Conservation (phyloP, 2,329 filamentous ascomycete genomes). For the Trichoderma atrobrunneum region DNA sequence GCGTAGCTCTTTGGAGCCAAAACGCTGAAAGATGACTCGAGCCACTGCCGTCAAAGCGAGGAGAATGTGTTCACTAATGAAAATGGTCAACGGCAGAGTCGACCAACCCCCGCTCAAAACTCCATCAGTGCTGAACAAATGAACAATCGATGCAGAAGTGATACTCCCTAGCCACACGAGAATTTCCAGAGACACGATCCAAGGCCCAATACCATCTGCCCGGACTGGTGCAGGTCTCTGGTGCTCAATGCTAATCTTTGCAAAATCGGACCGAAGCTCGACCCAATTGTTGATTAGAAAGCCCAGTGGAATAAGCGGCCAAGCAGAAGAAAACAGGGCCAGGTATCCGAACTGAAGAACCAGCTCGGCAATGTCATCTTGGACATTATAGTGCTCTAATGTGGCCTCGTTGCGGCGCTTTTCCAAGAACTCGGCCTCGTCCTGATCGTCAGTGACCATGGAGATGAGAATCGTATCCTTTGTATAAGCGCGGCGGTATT, state of each 20-base stretch:
- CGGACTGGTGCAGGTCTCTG: slow-evolving; percentile 67
- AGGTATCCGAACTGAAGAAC: slow-evolving; percentile 73
- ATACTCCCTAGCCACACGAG: slow-evolving; percentile 71
- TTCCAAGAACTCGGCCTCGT: slow-evolving; percentile 62
- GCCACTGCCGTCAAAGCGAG: slow-evolving; percentile 53
- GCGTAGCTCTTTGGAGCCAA: slow-evolving; percentile 42
- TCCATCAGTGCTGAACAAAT: slow-evolving; percentile 63
- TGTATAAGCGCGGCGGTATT: slow-evolving; percentile 35
- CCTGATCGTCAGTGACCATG: slow-evolving; percentile 53
- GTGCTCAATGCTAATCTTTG: slow-evolving; percentile 73
- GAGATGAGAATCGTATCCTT: slow-evolving; percentile 46
- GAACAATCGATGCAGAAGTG: slow-evolving; percentile 68
- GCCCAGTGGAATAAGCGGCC: slow-evolving; percentile 69
- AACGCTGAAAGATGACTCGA: slow-evolving; percentile 35
- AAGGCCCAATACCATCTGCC: slow-evolving; percentile 71
- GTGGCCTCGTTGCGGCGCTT: slow-evolving; percentile 65
- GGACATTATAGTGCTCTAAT: slow-evolving; percentile 68
- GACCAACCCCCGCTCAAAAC: slow-evolving; percentile 57
- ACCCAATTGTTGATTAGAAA: slow-evolving; percentile 77
- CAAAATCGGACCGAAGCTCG: slow-evolving; percentile 71
- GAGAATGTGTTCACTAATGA: slow-evolving; percentile 71
- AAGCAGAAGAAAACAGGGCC: slow-evolving; percentile 69
- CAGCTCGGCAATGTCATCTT: slow-evolving; percentile 70
- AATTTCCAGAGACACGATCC: slow-evolving; percentile 65
- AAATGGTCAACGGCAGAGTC: slow-evolving; percentile 66